These are phyloP conservation scores for Fusarium solani-melongenae DNA, from an alignment of 2,329 filamentous ascomycete genomes.

Conservation along the genomic window DNA sequence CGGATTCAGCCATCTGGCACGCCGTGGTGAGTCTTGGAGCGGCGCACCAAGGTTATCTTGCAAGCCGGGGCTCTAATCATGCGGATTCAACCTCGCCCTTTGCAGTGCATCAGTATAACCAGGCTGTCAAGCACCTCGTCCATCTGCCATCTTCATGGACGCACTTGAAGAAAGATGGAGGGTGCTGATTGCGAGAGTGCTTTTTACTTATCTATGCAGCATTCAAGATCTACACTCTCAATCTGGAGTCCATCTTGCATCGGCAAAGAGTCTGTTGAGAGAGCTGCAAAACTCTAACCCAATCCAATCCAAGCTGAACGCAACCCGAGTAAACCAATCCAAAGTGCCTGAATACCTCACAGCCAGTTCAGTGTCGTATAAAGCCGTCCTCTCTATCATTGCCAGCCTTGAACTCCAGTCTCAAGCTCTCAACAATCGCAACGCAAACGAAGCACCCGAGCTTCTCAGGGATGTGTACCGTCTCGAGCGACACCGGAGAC, in stretches of 20 bases:
- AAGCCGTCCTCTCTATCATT: background rate
- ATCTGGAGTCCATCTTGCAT: background rate
- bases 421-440: background rate
- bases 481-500: background rate
- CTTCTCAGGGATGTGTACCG: background rate
- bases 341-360: background rate
- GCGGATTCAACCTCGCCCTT: background rate
- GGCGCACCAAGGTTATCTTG: background rate
- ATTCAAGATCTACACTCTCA: background rate
- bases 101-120: background rate
- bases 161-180: background rate
- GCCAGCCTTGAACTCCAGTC: background rate
- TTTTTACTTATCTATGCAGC: background rate
- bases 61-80: background rate
- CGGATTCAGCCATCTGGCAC: conserved; percentile 21
- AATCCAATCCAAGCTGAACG: background rate
- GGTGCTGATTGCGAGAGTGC: background rate
- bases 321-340: background rate
- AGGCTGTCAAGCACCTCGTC: background rate
- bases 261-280: background rate
- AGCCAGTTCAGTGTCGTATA: background rate
- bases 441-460: background rate
- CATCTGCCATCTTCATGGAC: background rate
- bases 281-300: background rate
- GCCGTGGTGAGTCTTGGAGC: conserved; percentile 19